A percentile compares a stretch with the other conserved stretches of the same genome.
Evolutionary conservation across 768 basidiomycete species (phyloP).

Genomic region (Xerocomellus amylosporus): DNA sequence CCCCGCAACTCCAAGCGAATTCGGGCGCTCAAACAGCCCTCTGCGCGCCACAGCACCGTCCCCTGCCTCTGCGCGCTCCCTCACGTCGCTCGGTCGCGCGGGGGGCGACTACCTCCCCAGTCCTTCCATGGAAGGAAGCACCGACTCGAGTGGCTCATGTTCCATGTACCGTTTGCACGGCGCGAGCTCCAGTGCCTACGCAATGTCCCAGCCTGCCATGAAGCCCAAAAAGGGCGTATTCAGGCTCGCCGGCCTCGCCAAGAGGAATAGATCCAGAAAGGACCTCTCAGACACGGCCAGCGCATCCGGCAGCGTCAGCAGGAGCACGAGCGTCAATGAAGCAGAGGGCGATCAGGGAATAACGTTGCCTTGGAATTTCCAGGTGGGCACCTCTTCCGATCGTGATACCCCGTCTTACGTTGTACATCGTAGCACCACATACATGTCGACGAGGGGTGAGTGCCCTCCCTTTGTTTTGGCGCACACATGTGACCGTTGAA

Average conservation of each 20-base stretch:
- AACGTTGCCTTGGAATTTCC: conserved; percentile 72
- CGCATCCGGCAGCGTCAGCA: conserved; percentile 10
- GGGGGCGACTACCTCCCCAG: conserved; percentile 10
- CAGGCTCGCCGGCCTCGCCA: conserved; percentile 36
- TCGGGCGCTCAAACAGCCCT: not conserved
- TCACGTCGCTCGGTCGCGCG: conserved; percentile 13
- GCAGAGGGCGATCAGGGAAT: conserved; percentile 56
- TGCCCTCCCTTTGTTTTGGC: conserved; percentile 9
- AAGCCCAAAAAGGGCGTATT: conserved; percentile 33
- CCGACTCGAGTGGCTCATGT: conserved; percentile 27
- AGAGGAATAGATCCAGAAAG: conserved; percentile 32
- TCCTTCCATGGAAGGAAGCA: conserved; percentile 25
- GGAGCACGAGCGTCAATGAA: conserved; percentile 13
- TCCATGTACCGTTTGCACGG: conserved; percentile 15
- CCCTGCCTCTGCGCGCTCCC: conserved; percentile 17
- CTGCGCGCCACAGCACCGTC: conserved; percentile 9
- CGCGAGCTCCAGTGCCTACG: conserved; percentile 18
- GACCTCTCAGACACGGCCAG: conserved; percentile 27
- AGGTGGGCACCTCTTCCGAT: conserved; percentile 38
- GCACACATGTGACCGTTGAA: conserved; percentile 1
- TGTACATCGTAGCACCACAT: conserved; percentile 57
- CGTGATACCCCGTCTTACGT: not conserved
- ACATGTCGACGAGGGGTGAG: conserved; percentile 74
- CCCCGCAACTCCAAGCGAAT: conserved; percentile 19
- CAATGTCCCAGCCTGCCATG: conserved; percentile 2